phyloP scores from a whole-genome alignment of 208 protist genomes.

The Trypanosoma theileri region DNA sequence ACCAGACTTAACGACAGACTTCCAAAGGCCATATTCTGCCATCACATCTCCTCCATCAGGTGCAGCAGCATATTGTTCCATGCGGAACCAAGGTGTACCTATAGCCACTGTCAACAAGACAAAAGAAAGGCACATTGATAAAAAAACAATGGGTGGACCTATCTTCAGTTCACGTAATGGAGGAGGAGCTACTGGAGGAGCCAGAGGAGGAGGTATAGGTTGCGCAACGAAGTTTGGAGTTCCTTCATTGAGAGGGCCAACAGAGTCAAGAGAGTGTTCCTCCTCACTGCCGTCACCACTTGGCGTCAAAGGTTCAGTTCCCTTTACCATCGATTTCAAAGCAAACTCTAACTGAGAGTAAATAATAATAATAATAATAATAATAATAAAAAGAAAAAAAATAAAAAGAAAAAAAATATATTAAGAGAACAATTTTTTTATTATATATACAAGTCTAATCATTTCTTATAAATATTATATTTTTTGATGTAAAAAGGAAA shows the following conservation, averaged over 20 bases:
- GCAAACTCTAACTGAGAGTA: neutral
- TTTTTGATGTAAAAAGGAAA: too few species aligned
- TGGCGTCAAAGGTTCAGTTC: too few species aligned
- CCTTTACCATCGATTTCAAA: neutral
- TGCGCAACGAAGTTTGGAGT: neutral
- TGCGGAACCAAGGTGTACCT: conserved; percentile 62
- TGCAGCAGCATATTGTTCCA: conserved; percentile 55
- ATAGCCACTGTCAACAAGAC: conserved; percentile 58
- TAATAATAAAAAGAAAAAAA: too few species aligned
- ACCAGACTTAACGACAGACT: conserved; percentile 35
- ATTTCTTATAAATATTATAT: too few species aligned
- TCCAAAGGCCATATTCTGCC: conserved; percentile 51
- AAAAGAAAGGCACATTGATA: conserved; percentile 38
- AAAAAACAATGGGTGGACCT: conserved; percentile 36
- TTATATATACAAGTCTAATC: too few species aligned
- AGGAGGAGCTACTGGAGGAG: conserved; percentile 37
- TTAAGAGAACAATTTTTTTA: too few species aligned
- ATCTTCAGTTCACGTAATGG: conserved; percentile 54
- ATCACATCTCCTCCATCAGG: conserved; percentile 27
- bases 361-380: too few species aligned
- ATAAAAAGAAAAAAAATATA: too few species aligned
- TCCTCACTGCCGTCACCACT: too few species aligned
- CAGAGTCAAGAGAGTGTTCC: too few species aligned
- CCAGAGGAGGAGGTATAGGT: conserved; percentile 1
- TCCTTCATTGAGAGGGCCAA: too few species aligned